These are phyloP conservation scores for Coemansia sp. DNA, from an alignment of 192 early-diverging fungal species.

Conservation along the genomic window DNA sequence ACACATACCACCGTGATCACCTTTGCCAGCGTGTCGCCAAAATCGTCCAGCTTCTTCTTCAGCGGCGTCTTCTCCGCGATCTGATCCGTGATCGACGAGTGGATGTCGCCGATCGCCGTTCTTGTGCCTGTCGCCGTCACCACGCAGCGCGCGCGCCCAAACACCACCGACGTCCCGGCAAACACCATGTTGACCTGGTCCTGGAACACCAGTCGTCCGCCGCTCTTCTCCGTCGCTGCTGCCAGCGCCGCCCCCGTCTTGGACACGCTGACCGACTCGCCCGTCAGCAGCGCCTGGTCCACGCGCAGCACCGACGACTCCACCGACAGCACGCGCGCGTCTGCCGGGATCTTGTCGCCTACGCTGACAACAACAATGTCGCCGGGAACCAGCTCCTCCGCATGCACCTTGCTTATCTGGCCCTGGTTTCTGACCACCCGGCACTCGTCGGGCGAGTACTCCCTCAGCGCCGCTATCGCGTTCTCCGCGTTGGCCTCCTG, in stretches of 20 bases:
- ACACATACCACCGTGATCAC: constrained; percentile 65
- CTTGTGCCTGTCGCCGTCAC: constrained; percentile 83
- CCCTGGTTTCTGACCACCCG: constrained; percentile 81
- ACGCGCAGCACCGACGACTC: constrained; percentile 83
- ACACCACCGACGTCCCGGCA: constrained; percentile 91
- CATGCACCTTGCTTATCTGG: constrained; percentile 61
- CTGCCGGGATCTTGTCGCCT: constrained; percentile 97
- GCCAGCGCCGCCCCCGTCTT: constrained; percentile 68
- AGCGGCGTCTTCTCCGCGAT: constrained; percentile 92
- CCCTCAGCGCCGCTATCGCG: constrained; percentile 95
- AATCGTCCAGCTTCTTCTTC: constrained; percentile 93
- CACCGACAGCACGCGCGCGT: constrained; percentile 82
- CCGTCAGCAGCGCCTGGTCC: constrained; percentile 95
- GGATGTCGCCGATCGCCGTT: constrained; percentile 95
- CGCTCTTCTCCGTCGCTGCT: background rate
- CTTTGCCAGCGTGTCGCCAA: constrained; percentile 86
- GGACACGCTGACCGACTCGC: constrained; percentile 89
- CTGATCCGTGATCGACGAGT: constrained; percentile 79
- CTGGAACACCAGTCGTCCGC: constrained; percentile 76
- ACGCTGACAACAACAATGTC: constrained; percentile 91
- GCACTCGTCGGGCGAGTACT: constrained; percentile 96
- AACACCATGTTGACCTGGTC: constrained; percentile 98
- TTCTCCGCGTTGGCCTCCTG: constrained; percentile 97
- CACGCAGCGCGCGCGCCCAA: constrained; percentile 86
- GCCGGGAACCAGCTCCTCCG: constrained; percentile 90